Evolutionary conservation across 495 filamentous ascomycete genomes (phyloP), one percentile per base, ranked within the genome.

Genomic region (Geopyxis carbonaria): DNA sequence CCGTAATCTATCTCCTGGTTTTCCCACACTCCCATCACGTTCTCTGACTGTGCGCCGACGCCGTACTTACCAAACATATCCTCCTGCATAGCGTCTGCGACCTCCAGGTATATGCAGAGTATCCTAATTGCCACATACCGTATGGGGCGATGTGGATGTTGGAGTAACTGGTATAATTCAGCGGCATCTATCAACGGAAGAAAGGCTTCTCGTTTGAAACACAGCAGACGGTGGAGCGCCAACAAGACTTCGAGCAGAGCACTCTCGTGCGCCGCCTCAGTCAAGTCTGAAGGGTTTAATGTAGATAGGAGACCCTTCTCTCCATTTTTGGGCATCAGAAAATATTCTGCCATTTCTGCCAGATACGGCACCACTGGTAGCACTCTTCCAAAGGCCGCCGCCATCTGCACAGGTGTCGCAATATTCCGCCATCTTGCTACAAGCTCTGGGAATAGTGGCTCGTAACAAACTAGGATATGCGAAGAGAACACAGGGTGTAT

Each of bases 121-220:
- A 80, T 68, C 57, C 80, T 69, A 33, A 92, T 67, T 10, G 83
- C 76, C 34, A 99, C 65, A 57, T 84, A 95, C 57, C 78, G 68
- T 13, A 91, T 69, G 5, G 66, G 59, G 22, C 50, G 59, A 22
- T 70, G 22, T n/a, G 38, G 10, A 31, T 51, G 47, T 22, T 15
- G 40, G 24, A 56, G 14, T 6, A 56, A 22, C 18, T 44, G 30
- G 4, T 40, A 44, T 15, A 56, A 38, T 35, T 31, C 34, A 18
- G 42, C 35, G 10, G 42, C 21, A 13, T 51, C 32, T 1, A 48
- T 31, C 20, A 56, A 38, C 2, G 35, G 18, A 28, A 48, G 16
- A 33, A 56, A 56, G 3, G 44, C 31, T 10, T 52, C 52, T 27
- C 42, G 44, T 32, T 25, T 46, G 34, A 56, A 56, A 13, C 34